A percentile compares a stretch with the other conserved stretches of the same genome.
These are phyloP conservation scores for Mycena venus DNA, from an alignment of 768 basidiomycete genomes.

Conservation along the genomic window DNA sequence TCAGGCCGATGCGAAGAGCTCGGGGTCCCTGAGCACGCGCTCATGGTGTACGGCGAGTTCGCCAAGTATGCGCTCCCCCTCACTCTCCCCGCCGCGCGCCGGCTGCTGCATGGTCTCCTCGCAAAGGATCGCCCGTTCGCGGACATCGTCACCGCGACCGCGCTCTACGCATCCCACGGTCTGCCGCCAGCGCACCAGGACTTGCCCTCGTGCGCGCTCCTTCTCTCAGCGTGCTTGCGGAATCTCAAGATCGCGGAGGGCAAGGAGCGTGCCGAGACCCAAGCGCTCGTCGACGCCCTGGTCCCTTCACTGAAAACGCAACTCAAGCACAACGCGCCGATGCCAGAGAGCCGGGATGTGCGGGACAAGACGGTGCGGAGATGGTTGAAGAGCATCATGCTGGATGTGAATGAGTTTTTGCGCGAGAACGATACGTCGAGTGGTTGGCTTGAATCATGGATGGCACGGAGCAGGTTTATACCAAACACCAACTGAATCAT, in stretches of 20 bases:
- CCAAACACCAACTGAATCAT: conserved; percentile 7
- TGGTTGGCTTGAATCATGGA: conserved; percentile 32
- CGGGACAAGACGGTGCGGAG: conserved; percentile 29
- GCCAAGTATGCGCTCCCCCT: conserved; percentile 26
- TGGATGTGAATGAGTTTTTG: conserved; percentile 24
- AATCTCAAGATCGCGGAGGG: conserved; percentile 8
- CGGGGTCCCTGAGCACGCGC: conserved; percentile 27
- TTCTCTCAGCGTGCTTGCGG: conserved; percentile 26
- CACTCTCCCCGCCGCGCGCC: conserved; percentile 29
- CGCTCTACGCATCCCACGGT: conserved; percentile 22
- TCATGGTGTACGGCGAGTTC: conserved; percentile 24
- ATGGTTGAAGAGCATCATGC: conserved; percentile 26
- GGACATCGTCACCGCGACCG: conserved; percentile 21
- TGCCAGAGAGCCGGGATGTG: conserved; percentile 24
- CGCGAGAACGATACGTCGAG: not conserved
- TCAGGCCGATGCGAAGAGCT: conserved; percentile 29
- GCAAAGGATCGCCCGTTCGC: conserved; percentile 17
- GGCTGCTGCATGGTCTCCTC: conserved; percentile 23
- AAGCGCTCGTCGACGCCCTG: conserved; percentile 7
- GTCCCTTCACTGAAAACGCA: not conserved
- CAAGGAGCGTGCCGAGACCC: not conserved
- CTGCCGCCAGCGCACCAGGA: conserved; percentile 21
- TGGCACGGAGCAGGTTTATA: conserved; percentile 26
- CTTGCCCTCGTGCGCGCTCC: conserved; percentile 24
- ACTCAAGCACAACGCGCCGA: conserved; percentile 17